Conservation (phyloP, 2,329 filamentous ascomycete species). For the Arachnomyces sp. region DNA sequence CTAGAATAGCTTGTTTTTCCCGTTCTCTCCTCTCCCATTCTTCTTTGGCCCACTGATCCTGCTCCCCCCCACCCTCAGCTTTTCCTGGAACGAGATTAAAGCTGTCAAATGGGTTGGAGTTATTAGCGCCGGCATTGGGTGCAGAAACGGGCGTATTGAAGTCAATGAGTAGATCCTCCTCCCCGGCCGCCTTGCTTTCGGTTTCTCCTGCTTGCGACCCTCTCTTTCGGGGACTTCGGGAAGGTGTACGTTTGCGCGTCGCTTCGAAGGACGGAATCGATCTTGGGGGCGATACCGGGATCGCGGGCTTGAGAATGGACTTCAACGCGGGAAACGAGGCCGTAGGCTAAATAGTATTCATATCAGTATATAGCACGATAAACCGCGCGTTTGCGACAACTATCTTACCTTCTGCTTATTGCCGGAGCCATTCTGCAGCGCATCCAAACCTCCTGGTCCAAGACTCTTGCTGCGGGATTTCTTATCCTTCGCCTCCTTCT, state of each 20-base stretch:
- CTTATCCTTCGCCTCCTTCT: slow-evolving; percentile 34
- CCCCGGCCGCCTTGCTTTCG: slow-evolving; percentile 4
- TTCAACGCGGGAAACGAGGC: slow-evolving; percentile 38
- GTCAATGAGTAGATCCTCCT: slow-evolving; percentile 32
- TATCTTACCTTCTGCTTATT: slow-evolving; percentile 69
- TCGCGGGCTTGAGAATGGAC: slow-evolving; percentile 76
- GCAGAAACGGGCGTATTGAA: slow-evolving; percentile 34
- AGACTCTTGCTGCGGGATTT: slow-evolving; percentile 93
- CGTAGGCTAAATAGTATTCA: slow-evolving; percentile 27
- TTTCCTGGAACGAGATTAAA: slow-evolving; percentile 44
- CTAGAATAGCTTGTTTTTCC: slow-evolving; percentile 54
- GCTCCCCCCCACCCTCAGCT: slow-evolving; percentile 56
- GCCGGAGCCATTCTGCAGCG: slow-evolving; percentile 64
- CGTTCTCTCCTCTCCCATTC: slow-evolving; percentile 55
- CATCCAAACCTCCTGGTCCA: slow-evolving; percentile 82
- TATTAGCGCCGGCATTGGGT: slow-evolving; percentile 29
- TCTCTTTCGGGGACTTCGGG: slow-evolving; percentile 19
- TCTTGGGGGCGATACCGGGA: slow-evolving; percentile 58
- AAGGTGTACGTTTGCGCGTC: slow-evolving; percentile 34
- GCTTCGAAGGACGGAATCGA: slow-evolving; percentile 56
- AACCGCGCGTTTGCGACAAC: slow-evolving; percentile 1
- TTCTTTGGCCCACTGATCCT: slow-evolving; percentile 63
- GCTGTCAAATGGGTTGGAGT: slow-evolving; percentile 42
- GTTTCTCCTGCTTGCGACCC: too few species aligned
- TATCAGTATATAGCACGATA: slow-evolving; percentile 7